phyloP scores from a whole-genome alignment of 345 rosid species.

The Pelargonium nanum region DNA sequence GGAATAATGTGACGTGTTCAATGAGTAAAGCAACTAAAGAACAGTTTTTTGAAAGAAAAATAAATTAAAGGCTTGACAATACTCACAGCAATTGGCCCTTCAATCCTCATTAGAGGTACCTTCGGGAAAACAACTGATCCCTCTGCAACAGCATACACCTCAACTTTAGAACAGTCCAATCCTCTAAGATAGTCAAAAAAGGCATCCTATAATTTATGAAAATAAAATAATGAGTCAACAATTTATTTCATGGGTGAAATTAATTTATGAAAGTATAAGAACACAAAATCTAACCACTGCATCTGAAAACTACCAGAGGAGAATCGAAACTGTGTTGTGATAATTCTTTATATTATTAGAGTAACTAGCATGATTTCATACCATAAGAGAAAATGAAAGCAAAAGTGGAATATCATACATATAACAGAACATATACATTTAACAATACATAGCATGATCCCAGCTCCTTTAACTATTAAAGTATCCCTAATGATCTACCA shows the following conservation, averaged over 20 bases:
- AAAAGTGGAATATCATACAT: too few relatives aligned
- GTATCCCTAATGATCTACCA: too few relatives aligned
- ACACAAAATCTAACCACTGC: background rate
- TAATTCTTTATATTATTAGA: too few relatives aligned
- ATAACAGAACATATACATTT: too few relatives aligned
- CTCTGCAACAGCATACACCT: slow-evolving; percentile 75
- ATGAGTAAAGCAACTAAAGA: background rate
- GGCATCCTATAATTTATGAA: slow-evolving; percentile 44
- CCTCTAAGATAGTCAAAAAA: slow-evolving; percentile 72
- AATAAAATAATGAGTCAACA: slow-evolving; percentile 2
- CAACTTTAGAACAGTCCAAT: slow-evolving; percentile 79
- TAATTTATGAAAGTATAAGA: too few relatives aligned
- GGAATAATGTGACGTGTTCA: background rate
- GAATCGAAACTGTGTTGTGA: too few relatives aligned
- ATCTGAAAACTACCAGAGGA: too few relatives aligned
- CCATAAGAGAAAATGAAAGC: too few relatives aligned
- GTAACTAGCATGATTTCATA: too few relatives aligned
- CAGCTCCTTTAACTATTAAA: too few relatives aligned
- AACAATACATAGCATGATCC: too few relatives aligned
- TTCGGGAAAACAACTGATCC: slow-evolving; percentile 90
- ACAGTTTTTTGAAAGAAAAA: background rate
- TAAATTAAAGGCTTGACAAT: slow-evolving; percentile 6
- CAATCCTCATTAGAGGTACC: slow-evolving; percentile 80
- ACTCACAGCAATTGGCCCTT: slow-evolving; percentile 96
- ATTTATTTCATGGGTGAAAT: slow-evolving; percentile 4